These are phyloP conservation scores for Helianthus tuberosus DNA, from an alignment of 129 eudicot species.

Conservation along the genomic window DNA sequence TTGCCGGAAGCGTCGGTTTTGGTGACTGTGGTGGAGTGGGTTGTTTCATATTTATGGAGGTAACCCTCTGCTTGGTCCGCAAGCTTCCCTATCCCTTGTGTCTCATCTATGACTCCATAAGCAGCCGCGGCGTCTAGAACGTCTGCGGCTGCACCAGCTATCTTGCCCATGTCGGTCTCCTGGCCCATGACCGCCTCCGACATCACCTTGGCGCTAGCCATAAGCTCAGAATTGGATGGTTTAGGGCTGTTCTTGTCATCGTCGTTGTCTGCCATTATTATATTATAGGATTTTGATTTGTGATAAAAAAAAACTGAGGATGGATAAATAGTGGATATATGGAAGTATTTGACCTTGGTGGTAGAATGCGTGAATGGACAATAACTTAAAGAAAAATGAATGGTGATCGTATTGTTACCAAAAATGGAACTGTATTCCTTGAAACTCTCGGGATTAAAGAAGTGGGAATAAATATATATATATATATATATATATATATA, in stretches of 20 bases:
- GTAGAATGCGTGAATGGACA: neutral
- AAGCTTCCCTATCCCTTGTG: constrained; percentile 46
- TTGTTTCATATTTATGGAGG: constrained; percentile 56
- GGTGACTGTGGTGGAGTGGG: constrained; percentile 37
- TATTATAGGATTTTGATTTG: constrained; percentile 5
- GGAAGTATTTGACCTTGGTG: neutral
- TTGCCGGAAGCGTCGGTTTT: constrained; percentile 28
- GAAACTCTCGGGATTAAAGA: neutral
- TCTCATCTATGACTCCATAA: constrained; percentile 64
- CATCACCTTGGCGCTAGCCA: constrained; percentile 73
- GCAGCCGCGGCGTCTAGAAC: constrained; percentile 58
- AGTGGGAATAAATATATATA: too few species aligned
- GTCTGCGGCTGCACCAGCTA: constrained; percentile 78
- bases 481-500: too few species aligned
- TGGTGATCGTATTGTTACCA: neutral
- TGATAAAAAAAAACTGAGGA: neutral
- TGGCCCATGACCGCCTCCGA: constrained; percentile 56
- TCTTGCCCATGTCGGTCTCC: constrained; percentile 56
- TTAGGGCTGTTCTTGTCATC: constrained; percentile 24
- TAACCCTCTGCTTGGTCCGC: constrained; percentile 68
- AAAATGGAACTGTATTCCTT: neutral
- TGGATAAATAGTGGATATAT: neutral
- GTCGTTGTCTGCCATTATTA: neutral
- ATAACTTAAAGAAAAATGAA: neutral
- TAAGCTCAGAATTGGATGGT: constrained; percentile 54